phyloP scores from a whole-genome alignment of 2,329 filamentous ascomycete species.

The Xylaria digitata region DNA sequence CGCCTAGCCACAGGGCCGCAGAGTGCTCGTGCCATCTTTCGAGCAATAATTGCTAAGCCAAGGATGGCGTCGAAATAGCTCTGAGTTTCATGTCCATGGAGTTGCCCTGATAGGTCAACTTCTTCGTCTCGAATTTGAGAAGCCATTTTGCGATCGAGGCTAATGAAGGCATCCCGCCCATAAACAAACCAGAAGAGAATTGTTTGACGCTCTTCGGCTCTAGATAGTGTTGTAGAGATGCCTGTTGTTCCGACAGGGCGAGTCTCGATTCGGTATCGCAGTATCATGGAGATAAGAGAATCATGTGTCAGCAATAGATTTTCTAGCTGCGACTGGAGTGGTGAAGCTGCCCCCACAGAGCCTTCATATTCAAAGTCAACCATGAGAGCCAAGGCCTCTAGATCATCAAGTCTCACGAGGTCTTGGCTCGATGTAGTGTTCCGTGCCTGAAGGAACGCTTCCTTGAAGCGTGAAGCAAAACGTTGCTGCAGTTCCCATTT shows the following conservation, averaged over 20 bases:
- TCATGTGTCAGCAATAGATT: slow-evolving; percentile 31
- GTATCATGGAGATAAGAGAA: slow-evolving; percentile 31
- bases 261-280: slow-evolving; percentile 31
- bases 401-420: slow-evolving; percentile 31
- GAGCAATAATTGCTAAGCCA: slow-evolving; percentile 26
- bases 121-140: slow-evolving; percentile 32
- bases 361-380: slow-evolving; percentile 30
- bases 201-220: slow-evolving; percentile 22
- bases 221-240: slow-evolving; percentile 9
- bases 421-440: slow-evolving; percentile 3
- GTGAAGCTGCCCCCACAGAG: slow-evolving; percentile 2
- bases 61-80: slow-evolving; percentile 33
- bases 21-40: slow-evolving; percentile 24
- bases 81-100: slow-evolving; percentile 16
- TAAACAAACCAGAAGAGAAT: slow-evolving; percentile 31
- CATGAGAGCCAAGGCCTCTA: slow-evolving; percentile 33
- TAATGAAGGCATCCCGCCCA: slow-evolving; percentile 28
- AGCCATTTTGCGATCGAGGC: slow-evolving; percentile 27
- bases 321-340: slow-evolving; percentile 28
- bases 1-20: slow-evolving; percentile 22
- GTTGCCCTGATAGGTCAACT: slow-evolving; percentile 18
- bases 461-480: slow-evolving; percentile 29
- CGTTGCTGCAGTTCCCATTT: slow-evolving; percentile 31
- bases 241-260: slow-evolving; percentile 4
- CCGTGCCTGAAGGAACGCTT: slow-evolving; percentile 29